Evolutionary conservation across 2,329 filamentous ascomycete genomes (phyloP), one percentile per base, ranked within the genome.

Genomic region (Coniosporium tulheliwenetii): DNA sequence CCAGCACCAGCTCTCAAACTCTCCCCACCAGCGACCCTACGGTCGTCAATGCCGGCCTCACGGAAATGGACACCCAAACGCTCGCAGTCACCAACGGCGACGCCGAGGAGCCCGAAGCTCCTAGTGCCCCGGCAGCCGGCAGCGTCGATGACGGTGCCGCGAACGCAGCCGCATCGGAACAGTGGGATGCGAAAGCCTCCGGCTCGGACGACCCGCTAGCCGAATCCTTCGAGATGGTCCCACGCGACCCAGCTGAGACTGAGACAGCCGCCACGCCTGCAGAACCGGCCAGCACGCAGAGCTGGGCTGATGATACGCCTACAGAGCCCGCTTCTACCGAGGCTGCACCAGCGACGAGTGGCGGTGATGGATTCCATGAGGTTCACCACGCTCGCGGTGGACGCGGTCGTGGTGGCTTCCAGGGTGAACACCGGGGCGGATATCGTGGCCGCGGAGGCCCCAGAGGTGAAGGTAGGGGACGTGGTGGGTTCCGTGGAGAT

Each of bases 271-370:
- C 75, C 35, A 63, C 69, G 37, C 47, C 56, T 14, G 59, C 61
- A 10, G 54, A 60, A 14, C 74, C 75, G 19, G 76, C 73, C n/a
- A 73, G 77, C 37, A 76, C 74, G 5, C 77, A 81, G 54, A 85
- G 79, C 52, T 93, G 84, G 84, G 84, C 84, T 19, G 85, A 93
- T 52, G 83, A 91, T 45, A 74, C 82, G 30, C 33, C 41, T 30
- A 39, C 38, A 13, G 43, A 48, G 43, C 43, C 45, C 50, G 46
- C 54, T 19, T 43, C 47, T 30, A 44, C 58, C 15, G 46, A 48
- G 40, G 44, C 56, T 36, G 47, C 53, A n/a, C 44, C 53, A 13
- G 45, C 61, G 38, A 41, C 55, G 15, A 52, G 60, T 30, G 60
- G 62, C 38, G 63, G 69, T 39, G 81, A 85, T 52, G 81, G 81